A percentile compares a stretch with the other conserved stretches of the same genome.
These are phyloP conservation scores for Heliamphora exappendiculata DNA, from an alignment of 148 eudicot species.

Conservation along the genomic window DNA sequence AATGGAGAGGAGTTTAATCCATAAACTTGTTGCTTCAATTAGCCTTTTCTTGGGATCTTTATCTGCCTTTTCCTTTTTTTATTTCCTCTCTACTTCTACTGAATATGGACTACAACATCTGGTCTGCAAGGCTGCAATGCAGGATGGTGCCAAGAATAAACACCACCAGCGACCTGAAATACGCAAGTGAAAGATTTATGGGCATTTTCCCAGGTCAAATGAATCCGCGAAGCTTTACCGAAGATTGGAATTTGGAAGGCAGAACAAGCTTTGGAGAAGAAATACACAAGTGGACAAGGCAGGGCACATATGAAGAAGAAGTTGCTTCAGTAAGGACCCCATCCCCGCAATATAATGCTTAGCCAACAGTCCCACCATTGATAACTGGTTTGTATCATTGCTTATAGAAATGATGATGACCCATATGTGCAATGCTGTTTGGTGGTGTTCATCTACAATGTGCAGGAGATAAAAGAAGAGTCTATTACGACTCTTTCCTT, in stretches of 20 bases:
- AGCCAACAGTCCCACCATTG: not conserved
- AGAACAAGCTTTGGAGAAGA: not conserved
- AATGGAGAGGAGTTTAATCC: too few species aligned
- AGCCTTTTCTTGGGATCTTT: not conserved
- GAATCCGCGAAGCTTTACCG: not conserved
- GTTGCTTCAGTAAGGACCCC: constrained; percentile 7
- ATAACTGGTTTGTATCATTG: not conserved
- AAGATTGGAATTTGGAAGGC: not conserved
- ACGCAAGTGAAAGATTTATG: not conserved
- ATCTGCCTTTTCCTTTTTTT: not conserved
- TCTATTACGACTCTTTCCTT: not conserved
- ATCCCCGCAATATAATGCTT: constrained; percentile 1
- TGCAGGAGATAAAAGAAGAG: not conserved
- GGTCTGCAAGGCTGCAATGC: constrained; percentile 6
- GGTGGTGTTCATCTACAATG: not conserved
- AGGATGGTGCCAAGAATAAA: constrained; percentile 11
- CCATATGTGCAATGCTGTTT: not conserved
- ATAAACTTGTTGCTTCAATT: too few species aligned
- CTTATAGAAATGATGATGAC: not conserved
- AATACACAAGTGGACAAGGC: not conserved
- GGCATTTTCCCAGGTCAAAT: not conserved
- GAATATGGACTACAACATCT: not conserved
- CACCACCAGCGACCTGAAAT: constrained; percentile 1
- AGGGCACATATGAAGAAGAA: not conserved
- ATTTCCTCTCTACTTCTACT: not conserved